Evolutionary conservation across 108 stramenopile genomes (phyloP), one percentile per base, ranked within the genome.

Genomic region (Thalassiosira profunda): DNA sequence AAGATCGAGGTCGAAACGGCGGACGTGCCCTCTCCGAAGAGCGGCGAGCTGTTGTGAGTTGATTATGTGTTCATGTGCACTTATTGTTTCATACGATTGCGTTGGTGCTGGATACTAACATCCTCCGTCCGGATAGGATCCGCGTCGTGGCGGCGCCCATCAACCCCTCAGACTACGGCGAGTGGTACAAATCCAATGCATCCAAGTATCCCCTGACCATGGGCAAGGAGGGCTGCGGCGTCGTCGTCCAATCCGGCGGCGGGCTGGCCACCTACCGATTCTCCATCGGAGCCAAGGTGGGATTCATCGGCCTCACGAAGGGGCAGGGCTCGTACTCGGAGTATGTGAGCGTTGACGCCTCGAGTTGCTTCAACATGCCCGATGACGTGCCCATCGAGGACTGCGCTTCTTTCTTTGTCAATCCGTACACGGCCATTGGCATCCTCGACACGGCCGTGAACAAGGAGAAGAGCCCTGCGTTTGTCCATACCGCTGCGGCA

Each of bases 401-500:
- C 29, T 72, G 72, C 34, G 81, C 84, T 2, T 44, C 60, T 1
- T 80, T 80, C 31, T 80, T 84, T 51, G 80, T 85, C 1, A 87
- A 87, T 62, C 86, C 86, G 14, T 80, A 81, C 38, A 85, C 86
- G 10, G 84, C 79, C 31, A 44, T 85, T 37, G 76, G 75, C 7
- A 83, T 87, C 31, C 9, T 87, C 9, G 86, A 87, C 42, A 83
- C 80, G 1, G 84, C 76, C 20, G 44, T 41, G 18, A 14, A 37
- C 15, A 40, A 47, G 25, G 43, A 29, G 1, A 36, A 68, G 17
- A 26, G 47, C 43, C 58, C 55, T 26, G 83, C 80, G 0, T 45
- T 87, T 11, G 79, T 87, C 0, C 84, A 87, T 46, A 87, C 86
- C 11, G 86, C 82, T 3, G 86, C 81, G 2, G 82, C 79, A 7